Evolutionary conservation across 2,329 filamentous ascomycete species (phyloP), one percentile per base, ranked within the genome.

Genomic region (Helotiales sp.): DNA sequence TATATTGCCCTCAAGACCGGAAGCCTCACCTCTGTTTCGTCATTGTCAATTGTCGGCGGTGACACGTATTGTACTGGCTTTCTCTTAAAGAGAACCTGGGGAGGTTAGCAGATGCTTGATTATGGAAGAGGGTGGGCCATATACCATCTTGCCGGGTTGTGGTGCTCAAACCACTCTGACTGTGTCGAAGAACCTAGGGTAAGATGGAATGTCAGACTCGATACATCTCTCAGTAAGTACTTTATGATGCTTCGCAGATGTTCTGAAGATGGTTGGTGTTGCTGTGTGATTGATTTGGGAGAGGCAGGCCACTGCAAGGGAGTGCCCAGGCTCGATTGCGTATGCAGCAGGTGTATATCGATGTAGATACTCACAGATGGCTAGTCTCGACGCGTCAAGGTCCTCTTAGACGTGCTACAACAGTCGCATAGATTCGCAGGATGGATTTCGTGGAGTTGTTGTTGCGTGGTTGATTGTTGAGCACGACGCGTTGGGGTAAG

Each of bases 71-170:
- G 87, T 71, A 98, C 92, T 57, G 93, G 93, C 77, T 98, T 98
- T 69, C 95, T 86, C 79, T 98, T 98, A 76, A 90, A 97, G 64
- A 96, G 83, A 67, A 99, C 93, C 93, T 98, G 52, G 9, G 29
- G 10, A 5, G 60, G 54, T 60, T 36, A 61, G 38, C 27, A 51
- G 36, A 29, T 52, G 9, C 15, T 15, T 22, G n/a, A 30, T 4
- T 1, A 40, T 13, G 30, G 17, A n/a, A 15, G 29, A 47, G 51
- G 44, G 46, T 33, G 34, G 17, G n/a, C 15, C 17, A 33, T 58
- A 31, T 60, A 70, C 69, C 69, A 71, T 71, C 31, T 51, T 67
- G 62, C 49, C 55, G 52, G 38, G 57, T 58, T 38, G 49, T 55
- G 50, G 52, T 54, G 31, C 52, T 54, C 59, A 52, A 62, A 44